phyloP scores from a whole-genome alignment of 371 early-diverging fungal genomes.

The Apophysomyces sp. region DNA sequence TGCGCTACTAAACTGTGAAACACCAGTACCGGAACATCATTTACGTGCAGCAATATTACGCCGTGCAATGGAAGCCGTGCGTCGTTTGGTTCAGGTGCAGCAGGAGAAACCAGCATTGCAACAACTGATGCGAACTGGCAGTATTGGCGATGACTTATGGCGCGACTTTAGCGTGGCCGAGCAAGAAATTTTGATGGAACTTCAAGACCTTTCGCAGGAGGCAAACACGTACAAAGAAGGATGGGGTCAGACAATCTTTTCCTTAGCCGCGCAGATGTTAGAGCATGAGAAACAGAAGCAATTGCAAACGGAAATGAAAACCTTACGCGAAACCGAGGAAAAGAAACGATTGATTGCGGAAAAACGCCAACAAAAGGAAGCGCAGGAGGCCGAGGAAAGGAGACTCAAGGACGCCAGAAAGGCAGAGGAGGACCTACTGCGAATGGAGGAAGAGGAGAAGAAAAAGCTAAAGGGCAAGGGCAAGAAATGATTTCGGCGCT shows the following conservation, averaged over 20 bases:
- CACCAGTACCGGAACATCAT: slow-evolving; percentile 59
- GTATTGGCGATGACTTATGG: slow-evolving; percentile 89
- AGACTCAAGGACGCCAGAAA: slow-evolving; percentile 23
- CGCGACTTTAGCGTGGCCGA: slow-evolving; percentile 80
- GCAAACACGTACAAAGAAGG: slow-evolving; percentile 80
- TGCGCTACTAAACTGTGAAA: slow-evolving; percentile 61
- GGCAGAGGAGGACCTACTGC: slow-evolving; percentile 22
- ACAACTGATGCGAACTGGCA: slow-evolving; percentile 78
- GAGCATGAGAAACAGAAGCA: slow-evolving; percentile 60
- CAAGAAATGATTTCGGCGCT: not conserved
- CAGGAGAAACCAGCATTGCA: slow-evolving; percentile 85
- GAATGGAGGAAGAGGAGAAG: slow-evolving; percentile 16
- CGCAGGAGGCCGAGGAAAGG: slow-evolving; percentile 10
- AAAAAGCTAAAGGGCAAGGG: slow-evolving; percentile 6
- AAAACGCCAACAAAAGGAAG: slow-evolving; percentile 9
- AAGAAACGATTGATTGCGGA: slow-evolving; percentile 21
- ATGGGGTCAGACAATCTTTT: slow-evolving; percentile 87
- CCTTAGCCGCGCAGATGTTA: slow-evolving; percentile 80
- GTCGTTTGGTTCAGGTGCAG: slow-evolving; percentile 72
- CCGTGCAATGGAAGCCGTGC: slow-evolving; percentile 84
- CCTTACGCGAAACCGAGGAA: slow-evolving; percentile 43
- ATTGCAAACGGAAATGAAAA: slow-evolving; percentile 44
- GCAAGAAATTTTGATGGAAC: slow-evolving; percentile 79
- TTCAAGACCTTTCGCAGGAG: slow-evolving; percentile 80
- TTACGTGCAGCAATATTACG: slow-evolving; percentile 79